A percentile compares a stretch with the other conserved stretches of the same genome.
phyloP scores from a whole-genome alignment of 345 rosid species.

The Eucalyptus tenuipes region DNA sequence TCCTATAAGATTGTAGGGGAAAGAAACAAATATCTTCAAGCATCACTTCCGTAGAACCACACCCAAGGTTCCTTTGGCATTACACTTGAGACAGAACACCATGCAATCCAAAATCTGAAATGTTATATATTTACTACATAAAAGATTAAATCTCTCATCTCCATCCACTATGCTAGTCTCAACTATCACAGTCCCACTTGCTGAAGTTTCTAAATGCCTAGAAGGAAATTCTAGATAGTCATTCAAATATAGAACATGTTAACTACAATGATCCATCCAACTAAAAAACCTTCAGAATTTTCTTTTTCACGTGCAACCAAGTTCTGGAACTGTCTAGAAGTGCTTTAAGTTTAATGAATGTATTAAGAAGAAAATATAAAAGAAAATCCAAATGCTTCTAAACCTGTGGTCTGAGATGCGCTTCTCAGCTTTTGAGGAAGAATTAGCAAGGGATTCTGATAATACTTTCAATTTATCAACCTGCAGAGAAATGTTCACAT shows the following conservation, averaged over 20 bases:
- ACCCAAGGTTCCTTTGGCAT: neutral
- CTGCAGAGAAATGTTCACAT: conserved; percentile 18
- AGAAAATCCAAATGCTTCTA: neutral
- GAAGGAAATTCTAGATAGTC: neutral
- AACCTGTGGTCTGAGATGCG: conserved; percentile 83
- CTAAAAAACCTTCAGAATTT: neutral
- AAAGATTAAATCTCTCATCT: neutral
- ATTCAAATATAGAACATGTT: neutral
- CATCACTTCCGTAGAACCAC: neutral
- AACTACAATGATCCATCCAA: neutral
- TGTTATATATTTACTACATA: neutral
- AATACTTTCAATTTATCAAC: conserved; percentile 73
- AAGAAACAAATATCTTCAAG: neutral
- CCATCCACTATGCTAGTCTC: neutral
- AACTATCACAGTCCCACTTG: neutral
- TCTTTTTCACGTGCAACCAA: neutral
- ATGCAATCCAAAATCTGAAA: neutral
- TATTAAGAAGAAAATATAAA: neutral
- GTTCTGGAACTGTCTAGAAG: neutral
- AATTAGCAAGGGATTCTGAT: conserved; percentile 67
- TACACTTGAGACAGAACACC: neutral
- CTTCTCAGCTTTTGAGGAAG: conserved; percentile 64
- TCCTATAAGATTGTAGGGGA: neutral
- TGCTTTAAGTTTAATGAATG: neutral
- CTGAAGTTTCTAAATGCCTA: neutral